Evolutionary conservation across 768 basidiomycete species (phyloP).

Genomic region (Boletus tylopilopsis): DNA sequence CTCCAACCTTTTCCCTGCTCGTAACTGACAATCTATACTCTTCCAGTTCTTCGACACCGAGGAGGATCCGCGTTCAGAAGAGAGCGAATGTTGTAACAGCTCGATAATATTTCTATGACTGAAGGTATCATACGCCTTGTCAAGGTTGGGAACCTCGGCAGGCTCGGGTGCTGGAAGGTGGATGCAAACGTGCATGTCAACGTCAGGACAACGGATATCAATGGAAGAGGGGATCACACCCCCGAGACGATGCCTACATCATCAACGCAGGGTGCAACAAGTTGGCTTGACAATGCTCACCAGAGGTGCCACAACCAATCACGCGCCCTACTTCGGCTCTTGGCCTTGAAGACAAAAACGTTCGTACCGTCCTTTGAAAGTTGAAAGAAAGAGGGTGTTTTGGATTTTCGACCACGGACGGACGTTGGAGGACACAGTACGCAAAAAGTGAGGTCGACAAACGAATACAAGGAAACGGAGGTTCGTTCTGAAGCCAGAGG

Average conservation of each 20-base stretch:
- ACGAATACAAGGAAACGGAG: constrained; percentile 80
- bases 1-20: constrained; percentile 56
- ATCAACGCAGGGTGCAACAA: neutral
- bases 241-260: constrained; percentile 63
- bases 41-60: constrained; percentile 50
- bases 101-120: constrained; percentile 58
- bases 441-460: constrained; percentile 81
- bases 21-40: constrained; percentile 48
- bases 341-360: constrained; percentile 82
- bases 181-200: constrained; percentile 67
- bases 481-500: constrained; percentile 64
- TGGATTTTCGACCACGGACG: constrained; percentile 35
- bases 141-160: constrained; percentile 35
- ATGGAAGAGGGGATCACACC: constrained; percentile 65
- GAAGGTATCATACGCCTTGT: constrained; percentile 48
- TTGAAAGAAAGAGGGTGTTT: constrained; percentile 47
- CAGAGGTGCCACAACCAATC: constrained; percentile 93
- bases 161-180: constrained; percentile 54
- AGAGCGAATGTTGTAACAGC: constrained; percentile 51
- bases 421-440: constrained; percentile 61
- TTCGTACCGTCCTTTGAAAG: constrained; percentile 65
- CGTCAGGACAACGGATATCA: constrained; percentile 65
- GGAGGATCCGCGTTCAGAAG: constrained; percentile 37
- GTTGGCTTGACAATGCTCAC: constrained; percentile 35
- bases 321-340: constrained; percentile 69